Percentiles rank a stretch among this genome's conserved stretches.
phyloP scores from a whole-genome alignment of 192 early-diverging fungal genomes.

The Backusella mclennaniae region DNA sequence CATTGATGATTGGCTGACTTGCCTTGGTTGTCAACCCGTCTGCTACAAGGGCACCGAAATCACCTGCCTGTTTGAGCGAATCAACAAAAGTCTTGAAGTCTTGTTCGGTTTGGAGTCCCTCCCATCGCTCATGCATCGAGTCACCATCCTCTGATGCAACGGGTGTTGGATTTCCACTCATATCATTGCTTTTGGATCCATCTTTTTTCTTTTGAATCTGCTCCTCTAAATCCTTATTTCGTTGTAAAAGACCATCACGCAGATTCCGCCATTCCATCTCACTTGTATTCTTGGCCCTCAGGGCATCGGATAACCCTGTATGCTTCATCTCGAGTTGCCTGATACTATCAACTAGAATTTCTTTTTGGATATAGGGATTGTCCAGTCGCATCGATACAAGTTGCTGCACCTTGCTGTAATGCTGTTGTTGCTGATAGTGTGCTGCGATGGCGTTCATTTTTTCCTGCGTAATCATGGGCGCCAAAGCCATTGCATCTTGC shows the following conservation, averaged over 20 bases:
- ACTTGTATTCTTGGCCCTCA: constrained; percentile 53
- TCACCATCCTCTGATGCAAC: constrained; percentile 14
- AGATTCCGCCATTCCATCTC: constrained; percentile 45
- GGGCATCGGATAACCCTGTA: constrained; percentile 54
- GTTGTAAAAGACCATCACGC: constrained; percentile 49
- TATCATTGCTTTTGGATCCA: constrained; percentile 29
- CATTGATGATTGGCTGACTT: background rate
- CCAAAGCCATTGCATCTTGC: constrained; percentile 73
- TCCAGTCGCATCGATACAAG: constrained; percentile 47
- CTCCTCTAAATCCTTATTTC: background rate
- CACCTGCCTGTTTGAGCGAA: constrained; percentile 22
- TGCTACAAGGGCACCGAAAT: constrained; percentile 36
- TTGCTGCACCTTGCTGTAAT: constrained; percentile 48
- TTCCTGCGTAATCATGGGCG: constrained; percentile 61
- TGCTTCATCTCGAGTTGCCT: constrained; percentile 65
- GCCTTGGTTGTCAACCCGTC: constrained; percentile 14
- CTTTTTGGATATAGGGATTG: constrained; percentile 9
- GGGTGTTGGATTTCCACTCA: background rate
- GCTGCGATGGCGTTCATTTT: constrained; percentile 70
- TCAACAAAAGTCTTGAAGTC: constrained; percentile 29
- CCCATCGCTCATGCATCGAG: background rate
- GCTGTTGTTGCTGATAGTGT: constrained; percentile 48
- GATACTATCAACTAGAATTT: constrained; percentile 18
- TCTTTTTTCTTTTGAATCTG: constrained; percentile 25
- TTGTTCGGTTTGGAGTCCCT: constrained; percentile 8